Percentiles rank a stretch among this genome's conserved stretches.
Conservation (phyloP, 1,284 basidiomycete genomes). For the Cystobasidium slooffiae region DNA sequence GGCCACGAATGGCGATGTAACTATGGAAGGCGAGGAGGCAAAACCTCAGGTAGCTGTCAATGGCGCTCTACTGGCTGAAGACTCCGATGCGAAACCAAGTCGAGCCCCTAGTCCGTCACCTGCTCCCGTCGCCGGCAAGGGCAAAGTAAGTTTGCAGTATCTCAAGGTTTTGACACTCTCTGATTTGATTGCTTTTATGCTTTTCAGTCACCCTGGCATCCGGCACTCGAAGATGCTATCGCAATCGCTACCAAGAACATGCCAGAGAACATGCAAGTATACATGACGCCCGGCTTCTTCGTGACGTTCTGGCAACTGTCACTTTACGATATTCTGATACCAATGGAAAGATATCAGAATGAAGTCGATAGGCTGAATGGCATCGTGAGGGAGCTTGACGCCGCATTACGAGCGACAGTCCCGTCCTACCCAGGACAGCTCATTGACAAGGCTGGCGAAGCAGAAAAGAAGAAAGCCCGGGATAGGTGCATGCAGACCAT, state of each 20-base stretch:
- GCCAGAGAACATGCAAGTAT: conserved; percentile 66
- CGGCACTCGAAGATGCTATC: conserved; percentile 67
- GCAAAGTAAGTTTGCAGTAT: background rate
- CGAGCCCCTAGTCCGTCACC: background rate
- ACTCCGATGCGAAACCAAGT: background rate
- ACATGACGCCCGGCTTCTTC: conserved; percentile 73
- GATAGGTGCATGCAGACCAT: conserved; percentile 47
- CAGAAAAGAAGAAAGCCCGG: conserved; percentile 44
- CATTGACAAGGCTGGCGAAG: conserved; percentile 46
- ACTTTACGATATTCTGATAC: conserved; percentile 80
- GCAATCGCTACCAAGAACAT: conserved; percentile 65
- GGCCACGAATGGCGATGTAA: conserved; percentile 36
- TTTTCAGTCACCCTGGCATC: conserved; percentile 51
- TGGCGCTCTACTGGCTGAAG: background rate
- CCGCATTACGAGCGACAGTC: conserved; percentile 49
- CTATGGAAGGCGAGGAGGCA: conserved; percentile 35
- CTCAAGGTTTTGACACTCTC: background rate
- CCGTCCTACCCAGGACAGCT: conserved; percentile 42
- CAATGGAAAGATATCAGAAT: conserved; percentile 58
- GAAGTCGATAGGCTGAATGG: conserved; percentile 57
- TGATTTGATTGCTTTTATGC: background rate
- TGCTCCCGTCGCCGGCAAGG: background rate
- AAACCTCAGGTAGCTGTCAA: background rate
- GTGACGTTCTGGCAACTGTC: conserved; percentile 93
- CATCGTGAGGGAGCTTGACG: conserved; percentile 55